Evolutionary conservation across 192 early-diverging fungal genomes (phyloP).

Genomic region (Obelidium mucronatum): DNA sequence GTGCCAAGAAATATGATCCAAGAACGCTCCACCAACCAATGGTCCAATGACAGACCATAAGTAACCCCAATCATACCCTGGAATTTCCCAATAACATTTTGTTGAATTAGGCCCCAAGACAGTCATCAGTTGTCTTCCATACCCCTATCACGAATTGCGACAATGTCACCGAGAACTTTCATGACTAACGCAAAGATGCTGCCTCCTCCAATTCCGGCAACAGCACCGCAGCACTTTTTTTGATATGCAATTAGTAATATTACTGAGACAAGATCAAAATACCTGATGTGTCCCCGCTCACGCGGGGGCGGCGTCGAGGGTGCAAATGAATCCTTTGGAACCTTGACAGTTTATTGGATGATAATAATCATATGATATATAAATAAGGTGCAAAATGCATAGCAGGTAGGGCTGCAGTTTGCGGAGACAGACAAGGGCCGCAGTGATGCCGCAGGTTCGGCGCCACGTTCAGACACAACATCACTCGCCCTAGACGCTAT

Average conservation of each 20-base stretch:
- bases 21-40: slow-evolving; percentile 80
- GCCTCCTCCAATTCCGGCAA: slow-evolving; percentile 77
- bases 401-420: too few relatives aligned
- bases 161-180: slow-evolving; percentile 84
- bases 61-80: slow-evolving; percentile 79
- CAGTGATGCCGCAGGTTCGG: too few relatives aligned
- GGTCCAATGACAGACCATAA: slow-evolving; percentile 81
- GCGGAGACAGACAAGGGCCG: too few relatives aligned
- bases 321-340: too few relatives aligned
- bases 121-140: slow-evolving; percentile 54
- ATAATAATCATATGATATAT: too few relatives aligned
- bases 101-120: neutral
- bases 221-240: slow-evolving; percentile 69
- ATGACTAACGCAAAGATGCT: slow-evolving; percentile 81
- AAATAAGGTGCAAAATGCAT: too few relatives aligned
- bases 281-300: too few relatives aligned
- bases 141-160: slow-evolving; percentile 60
- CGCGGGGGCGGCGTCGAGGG: too few relatives aligned
- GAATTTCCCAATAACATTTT: slow-evolving; percentile 68
- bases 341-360: too few relatives aligned
- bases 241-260: slow-evolving; percentile 71
- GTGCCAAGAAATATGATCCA: slow-evolving; percentile 48
- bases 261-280: too few relatives aligned
- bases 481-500: too few relatives aligned
- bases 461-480: too few relatives aligned